A percentile compares a stretch with the other conserved stretches of the same genome.
phyloP scores from a whole-genome alignment of 495 filamentous ascomycete species.

The Cladorrhinum samala region DNA sequence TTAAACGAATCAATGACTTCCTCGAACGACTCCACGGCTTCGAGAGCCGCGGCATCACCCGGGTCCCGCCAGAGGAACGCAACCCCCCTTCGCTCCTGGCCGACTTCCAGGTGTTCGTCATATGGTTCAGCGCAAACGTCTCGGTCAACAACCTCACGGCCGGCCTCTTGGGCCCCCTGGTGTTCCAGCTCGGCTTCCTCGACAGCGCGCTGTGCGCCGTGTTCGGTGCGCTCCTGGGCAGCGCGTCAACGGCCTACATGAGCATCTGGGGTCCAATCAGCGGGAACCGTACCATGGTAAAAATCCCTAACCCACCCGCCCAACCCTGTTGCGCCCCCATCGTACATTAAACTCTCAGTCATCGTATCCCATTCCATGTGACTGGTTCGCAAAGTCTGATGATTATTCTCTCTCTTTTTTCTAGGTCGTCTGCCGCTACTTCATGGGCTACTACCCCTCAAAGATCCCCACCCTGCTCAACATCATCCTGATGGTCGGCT shows the following conservation, averaged over 20 bases:
- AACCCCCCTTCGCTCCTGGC: slow-evolving; percentile 54
- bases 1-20: slow-evolving; percentile 17
- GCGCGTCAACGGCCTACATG: slow-evolving; percentile 57
- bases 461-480: slow-evolving; percentile 69
- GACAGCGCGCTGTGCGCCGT: slow-evolving; percentile 62
- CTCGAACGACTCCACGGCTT: slow-evolving; percentile 43
- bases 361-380: too few relatives aligned
- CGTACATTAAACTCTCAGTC: too few relatives aligned
- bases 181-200: slow-evolving; percentile 62
- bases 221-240: slow-evolving; percentile 57
- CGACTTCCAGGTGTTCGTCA: slow-evolving; percentile 57
- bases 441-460: slow-evolving; percentile 76
- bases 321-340: too few relatives aligned
- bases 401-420: too few relatives aligned
- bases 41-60: slow-evolving; percentile 64
- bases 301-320: too few relatives aligned
- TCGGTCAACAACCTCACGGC: slow-evolving; percentile 71
- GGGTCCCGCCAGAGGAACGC: slow-evolving; percentile 56
- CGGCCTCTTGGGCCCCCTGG: slow-evolving; percentile 63
- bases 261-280: slow-evolving; percentile 66
- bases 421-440: slow-evolving; percentile 62
- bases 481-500: slow-evolving; percentile 65
- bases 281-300: slow-evolving; percentile 48
- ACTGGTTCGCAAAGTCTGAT: too few relatives aligned
- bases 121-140: slow-evolving; percentile 74